Evolutionary conservation across 768 basidiomycete genomes (phyloP).

Genomic region (Suillus americanus): DNA sequence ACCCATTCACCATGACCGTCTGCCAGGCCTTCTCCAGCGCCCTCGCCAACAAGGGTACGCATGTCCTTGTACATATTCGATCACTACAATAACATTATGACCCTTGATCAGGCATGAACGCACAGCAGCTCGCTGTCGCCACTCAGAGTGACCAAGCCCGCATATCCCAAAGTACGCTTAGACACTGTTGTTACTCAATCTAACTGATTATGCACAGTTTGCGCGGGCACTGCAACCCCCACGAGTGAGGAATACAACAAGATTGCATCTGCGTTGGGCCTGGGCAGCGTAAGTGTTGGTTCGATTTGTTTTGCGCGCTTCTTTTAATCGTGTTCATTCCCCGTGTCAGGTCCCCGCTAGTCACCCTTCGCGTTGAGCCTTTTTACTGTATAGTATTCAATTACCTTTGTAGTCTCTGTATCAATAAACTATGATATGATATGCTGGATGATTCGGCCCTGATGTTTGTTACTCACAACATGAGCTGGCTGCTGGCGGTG

Average conservation of each 20-base stretch:
- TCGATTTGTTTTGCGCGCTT: background rate
- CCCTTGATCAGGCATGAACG: background rate
- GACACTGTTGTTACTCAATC: background rate
- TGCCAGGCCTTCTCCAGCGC: constrained; percentile 1
- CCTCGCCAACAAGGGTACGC: background rate
- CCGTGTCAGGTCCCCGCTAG: background rate
- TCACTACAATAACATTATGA: background rate
- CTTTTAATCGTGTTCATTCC: background rate
- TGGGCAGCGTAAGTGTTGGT: constrained; percentile 15
- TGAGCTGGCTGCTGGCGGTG: background rate
- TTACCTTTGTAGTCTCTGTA: background rate
- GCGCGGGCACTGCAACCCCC: constrained; percentile 42
- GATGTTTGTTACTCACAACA: background rate
- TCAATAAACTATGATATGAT: background rate
- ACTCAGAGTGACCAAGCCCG: background rate
- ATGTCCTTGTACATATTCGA: background rate
- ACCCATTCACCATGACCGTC: background rate
- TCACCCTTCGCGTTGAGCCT: background rate
- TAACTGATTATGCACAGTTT: constrained; percentile 37
- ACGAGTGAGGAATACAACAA: constrained; percentile 48
- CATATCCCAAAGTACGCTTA: background rate
- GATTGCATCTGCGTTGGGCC: constrained; percentile 42
- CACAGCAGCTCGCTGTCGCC: background rate
- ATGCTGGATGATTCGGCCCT: background rate
- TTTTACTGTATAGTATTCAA: background rate